Conservation (phyloP, 2,329 filamentous ascomycete genomes). For the Daldinia sp. region DNA sequence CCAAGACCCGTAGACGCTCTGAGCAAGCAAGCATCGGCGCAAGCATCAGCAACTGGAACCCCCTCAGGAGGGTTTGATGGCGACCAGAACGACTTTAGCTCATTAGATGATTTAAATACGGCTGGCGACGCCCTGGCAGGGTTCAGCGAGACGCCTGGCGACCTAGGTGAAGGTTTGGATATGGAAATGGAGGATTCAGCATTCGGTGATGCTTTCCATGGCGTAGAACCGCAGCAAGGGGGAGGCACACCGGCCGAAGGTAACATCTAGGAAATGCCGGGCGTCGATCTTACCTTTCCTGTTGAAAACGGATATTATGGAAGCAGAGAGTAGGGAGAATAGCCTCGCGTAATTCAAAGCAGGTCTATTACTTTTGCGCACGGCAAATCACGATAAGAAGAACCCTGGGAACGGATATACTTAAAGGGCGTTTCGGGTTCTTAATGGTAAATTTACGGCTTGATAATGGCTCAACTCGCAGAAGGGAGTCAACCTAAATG, state of each 20-base stretch:
- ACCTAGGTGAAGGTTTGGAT: conserved; percentile 68
- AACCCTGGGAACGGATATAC: background rate
- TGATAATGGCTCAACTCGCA: background rate
- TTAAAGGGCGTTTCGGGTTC: conserved; percentile 18
- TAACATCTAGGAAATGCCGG: conserved; percentile 43
- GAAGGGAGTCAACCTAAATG: background rate
- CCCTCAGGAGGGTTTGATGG: conserved; percentile 60
- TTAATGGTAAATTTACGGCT: background rate
- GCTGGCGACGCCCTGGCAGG: conserved; percentile 78
- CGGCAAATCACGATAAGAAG: conserved; percentile 1
- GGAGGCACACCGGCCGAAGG: conserved; percentile 48
- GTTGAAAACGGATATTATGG: background rate
- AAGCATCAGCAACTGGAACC: conserved; percentile 59
- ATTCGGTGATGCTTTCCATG: conserved; percentile 86
- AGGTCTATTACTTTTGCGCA: background rate
- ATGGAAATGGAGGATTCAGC: conserved; percentile 79
- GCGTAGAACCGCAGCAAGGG: conserved; percentile 58
- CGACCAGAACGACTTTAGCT: conserved; percentile 72
- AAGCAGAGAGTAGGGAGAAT: background rate
- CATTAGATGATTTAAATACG: conserved; percentile 74
- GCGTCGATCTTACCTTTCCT: background rate
- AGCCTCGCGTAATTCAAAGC: background rate
- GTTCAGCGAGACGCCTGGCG: conserved; percentile 68
- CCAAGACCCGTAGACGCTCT: conserved; percentile 42
- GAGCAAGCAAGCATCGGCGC: conserved; percentile 58